A percentile compares a stretch with the other conserved stretches of the same genome.
These are phyloP conservation scores for Fusarium nanum DNA, from an alignment of 2,329 filamentous ascomycete species.

Conservation along the genomic window DNA sequence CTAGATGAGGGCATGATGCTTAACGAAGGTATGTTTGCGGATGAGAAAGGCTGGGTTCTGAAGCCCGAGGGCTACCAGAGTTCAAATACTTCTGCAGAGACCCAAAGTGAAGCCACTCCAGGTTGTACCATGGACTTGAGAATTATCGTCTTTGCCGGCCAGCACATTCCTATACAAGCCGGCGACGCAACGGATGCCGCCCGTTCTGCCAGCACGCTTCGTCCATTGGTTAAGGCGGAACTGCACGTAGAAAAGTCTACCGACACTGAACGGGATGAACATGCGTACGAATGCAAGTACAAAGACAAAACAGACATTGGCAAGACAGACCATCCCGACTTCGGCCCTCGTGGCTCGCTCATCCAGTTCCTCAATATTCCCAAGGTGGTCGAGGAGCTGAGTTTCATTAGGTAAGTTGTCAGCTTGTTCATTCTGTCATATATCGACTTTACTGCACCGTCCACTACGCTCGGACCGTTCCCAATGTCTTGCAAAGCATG, in stretches of 20 bases:
- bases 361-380: constrained; percentile 69
- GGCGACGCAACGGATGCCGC: constrained; percentile 48
- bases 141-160: constrained; percentile 80
- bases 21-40: constrained; percentile 97
- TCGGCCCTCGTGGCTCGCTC: constrained; percentile 62
- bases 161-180: constrained; percentile 66
- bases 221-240: constrained; percentile 82
- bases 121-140: constrained; percentile 71
- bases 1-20: constrained; percentile 95
- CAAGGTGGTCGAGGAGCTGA: constrained; percentile 74
- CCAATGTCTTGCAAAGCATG: constrained; percentile 3
- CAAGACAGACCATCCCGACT: constrained; percentile 72
- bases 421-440: constrained; percentile 2
- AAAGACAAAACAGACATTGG: constrained; percentile 68
- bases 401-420: constrained; percentile 74
- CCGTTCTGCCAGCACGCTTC: constrained; percentile 57
- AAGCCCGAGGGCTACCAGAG: constrained; percentile 82
- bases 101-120: constrained; percentile 59
- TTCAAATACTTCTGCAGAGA: constrained; percentile 53
- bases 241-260: constrained; percentile 78
- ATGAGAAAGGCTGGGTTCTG: constrained; percentile 83
- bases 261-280: constrained; percentile 49
- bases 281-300: constrained; percentile 63
- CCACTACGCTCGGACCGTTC: constrained; percentile 4
- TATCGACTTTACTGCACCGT: not conserved